These are phyloP conservation scores for Solanum hybrid DNA, from an alignment of 305 asterid genomes.

Conservation along the genomic window DNA sequence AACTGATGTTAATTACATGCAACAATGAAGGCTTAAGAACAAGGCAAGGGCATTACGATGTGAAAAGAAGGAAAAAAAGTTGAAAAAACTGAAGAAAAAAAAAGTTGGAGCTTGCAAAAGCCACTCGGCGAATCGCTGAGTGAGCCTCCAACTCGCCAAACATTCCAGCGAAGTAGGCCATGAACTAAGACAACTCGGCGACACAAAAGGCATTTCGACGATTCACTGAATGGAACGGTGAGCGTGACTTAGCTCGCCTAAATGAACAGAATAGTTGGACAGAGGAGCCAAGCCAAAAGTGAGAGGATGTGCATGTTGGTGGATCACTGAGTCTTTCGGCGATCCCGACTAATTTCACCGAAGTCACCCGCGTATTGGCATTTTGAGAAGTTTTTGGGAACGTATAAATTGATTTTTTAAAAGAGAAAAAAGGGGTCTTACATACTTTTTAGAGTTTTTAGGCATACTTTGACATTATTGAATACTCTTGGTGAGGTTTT, in stretches of 20 bases:
- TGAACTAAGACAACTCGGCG: not conserved
- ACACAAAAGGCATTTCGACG: not conserved
- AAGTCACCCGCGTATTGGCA: not conserved
- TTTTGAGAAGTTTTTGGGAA: not conserved
- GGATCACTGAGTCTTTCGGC: not conserved
- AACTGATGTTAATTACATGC: not conserved
- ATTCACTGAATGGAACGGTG: not conserved
- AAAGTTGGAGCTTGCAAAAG: not conserved
- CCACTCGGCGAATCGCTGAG: not conserved
- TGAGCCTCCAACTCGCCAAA: not conserved
- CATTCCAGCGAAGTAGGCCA: not conserved
- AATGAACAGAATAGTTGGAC: not conserved
- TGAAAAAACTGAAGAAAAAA: too few species aligned
- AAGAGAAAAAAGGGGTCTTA: not conserved
- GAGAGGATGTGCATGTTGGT: not conserved
- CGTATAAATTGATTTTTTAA: not conserved
- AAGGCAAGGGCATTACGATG: not conserved
- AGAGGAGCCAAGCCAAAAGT: too few species aligned
- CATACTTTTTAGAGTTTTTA: too few species aligned
- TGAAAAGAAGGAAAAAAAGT: not conserved
- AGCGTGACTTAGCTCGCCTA: not conserved
- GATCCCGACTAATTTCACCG: not conserved
- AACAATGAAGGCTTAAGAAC: not conserved
- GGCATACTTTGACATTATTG: not conserved
- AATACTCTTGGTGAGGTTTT: not conserved